phyloP scores from a whole-genome alignment of 495 filamentous ascomycete species.

The Tetracladium marchalianum region DNA sequence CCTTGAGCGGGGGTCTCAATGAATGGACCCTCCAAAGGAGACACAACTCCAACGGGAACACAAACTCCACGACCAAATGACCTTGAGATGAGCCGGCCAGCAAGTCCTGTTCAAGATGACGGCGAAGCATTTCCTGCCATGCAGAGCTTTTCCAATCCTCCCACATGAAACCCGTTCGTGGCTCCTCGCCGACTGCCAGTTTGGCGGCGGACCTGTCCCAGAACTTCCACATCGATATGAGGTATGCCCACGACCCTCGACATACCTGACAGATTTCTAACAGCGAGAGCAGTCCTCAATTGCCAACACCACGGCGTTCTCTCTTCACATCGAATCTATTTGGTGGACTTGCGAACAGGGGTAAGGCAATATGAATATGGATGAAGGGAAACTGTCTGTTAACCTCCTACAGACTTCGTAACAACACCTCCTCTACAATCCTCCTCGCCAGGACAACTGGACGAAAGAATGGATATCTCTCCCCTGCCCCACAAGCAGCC shows the following conservation, averaged over 20 bases:
- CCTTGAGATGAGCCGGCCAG: conserved; percentile 42
- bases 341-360: conserved; percentile 53
- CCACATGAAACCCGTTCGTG: conserved; percentile 61
- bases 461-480: conserved; percentile 88
- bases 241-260: conserved; percentile 41
- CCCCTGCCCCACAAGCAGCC: conserved; percentile 84
- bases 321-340: conserved; percentile 80
- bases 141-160: conserved; percentile 37
- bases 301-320: conserved; percentile 84
- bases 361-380: conserved; percentile 39
- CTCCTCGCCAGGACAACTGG: conserved; percentile 67
- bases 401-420: conserved; percentile 46
- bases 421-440: conserved; percentile 77
- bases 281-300: conserved; percentile 55
- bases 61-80: conserved; percentile 35
- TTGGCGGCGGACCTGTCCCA: conserved; percentile 89
- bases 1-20: too few relatives aligned
- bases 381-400: conserved; percentile 10
- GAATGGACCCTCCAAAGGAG: conserved; percentile 15
- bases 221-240: conserved; percentile 83
- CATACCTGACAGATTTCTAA: conserved; percentile 5
- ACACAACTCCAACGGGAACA: conserved; percentile 14
- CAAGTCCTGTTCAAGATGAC: conserved; percentile 25
- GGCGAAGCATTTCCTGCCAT: conserved; percentile 30
- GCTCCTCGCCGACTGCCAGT: conserved; percentile 83